Evolutionary conservation across 805 yeast genomes (phyloP), one percentile per base, ranked within the genome.

Genomic region (Candida takata): DNA sequence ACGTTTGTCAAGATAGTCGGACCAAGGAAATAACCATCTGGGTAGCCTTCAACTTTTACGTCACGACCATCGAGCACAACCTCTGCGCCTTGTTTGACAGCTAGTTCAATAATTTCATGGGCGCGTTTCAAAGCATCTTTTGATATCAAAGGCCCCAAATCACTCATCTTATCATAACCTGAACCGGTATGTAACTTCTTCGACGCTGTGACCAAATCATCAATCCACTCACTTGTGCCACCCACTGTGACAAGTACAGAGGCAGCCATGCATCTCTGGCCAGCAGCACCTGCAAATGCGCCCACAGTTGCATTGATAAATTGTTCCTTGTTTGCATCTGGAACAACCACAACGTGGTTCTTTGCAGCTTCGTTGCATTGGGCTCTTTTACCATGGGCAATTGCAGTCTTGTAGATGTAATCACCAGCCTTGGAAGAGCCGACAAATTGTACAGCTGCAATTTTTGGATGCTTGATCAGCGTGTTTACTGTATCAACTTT

Each of bases 251-350:
- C 84, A 38, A 81, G 64, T 5, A 77, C 85, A 9, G 82, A 74
- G 32, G 82, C 76, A 8, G 87, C 87, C 88, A 80, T 80, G 59
- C 88, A 80, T 55, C 88, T 72, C 65, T 80, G 87, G 36, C 88
- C 88, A 18, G 87, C 87, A 40, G 88, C 88, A 27, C 88, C 87
- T 50, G 82, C 82, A 27, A 84, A 83, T 16, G 88, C 85, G 31
- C 87, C 87, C 36, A 67, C 76, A 24, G 79, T 62, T 23, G 84
- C 77, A 50, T 74, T 76, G 47, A 80, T 63, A 39, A 82, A 76
- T 44, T 74, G 81, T 40, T 61, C 53, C 57, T 75, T 74, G 60
- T 77, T 70, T 15, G 86, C 85, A 50, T 80, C 87, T 4, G 86
- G 86, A 44, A 78, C 67, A 15, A 79, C 74, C 34, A 81, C 72